A percentile compares a stretch with the other conserved stretches of the same genome.
phyloP scores from a whole-genome alignment of 148 eudicot genomes.

The Fagopyrum homotropicum region DNA sequence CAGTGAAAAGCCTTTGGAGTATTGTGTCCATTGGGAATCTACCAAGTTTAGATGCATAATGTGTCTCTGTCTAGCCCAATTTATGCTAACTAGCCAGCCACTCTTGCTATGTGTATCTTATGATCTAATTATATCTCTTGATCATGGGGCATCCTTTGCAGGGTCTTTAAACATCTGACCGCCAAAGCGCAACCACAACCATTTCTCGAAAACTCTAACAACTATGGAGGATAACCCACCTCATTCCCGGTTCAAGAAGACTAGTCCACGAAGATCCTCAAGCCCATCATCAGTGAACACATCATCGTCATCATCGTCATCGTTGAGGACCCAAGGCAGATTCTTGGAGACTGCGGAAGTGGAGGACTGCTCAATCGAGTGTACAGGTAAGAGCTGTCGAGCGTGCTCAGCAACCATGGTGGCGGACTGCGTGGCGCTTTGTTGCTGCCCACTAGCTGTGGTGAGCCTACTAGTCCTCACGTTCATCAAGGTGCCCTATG shows the following conservation, averaged over 20 bases:
- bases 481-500: slow-evolving; percentile 69
- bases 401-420: slow-evolving; percentile 65
- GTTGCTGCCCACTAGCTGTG: slow-evolving; percentile 82
- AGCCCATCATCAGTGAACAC: neutral
- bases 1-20: slow-evolving; percentile 1
- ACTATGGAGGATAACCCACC: neutral
- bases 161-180: slow-evolving; percentile 7
- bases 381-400: slow-evolving; percentile 64
- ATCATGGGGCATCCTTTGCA: neutral
- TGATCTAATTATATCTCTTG: neutral
- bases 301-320: neutral
- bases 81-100: neutral
- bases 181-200: neutral
- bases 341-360: slow-evolving; percentile 16
- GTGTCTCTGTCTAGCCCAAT: neutral
- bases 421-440: slow-evolving; percentile 89
- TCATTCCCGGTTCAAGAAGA: neutral
- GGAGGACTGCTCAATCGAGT: slow-evolving; percentile 35
- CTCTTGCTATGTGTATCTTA: neutral
- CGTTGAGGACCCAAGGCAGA: slow-evolving; percentile 3
- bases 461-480: slow-evolving; percentile 58
- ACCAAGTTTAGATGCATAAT: neutral
- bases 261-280: neutral
- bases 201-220: neutral
- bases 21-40: neutral